phyloP scores from a whole-genome alignment of 495 filamentous ascomycete genomes.

The Xanthoparmelia taractica region DNA sequence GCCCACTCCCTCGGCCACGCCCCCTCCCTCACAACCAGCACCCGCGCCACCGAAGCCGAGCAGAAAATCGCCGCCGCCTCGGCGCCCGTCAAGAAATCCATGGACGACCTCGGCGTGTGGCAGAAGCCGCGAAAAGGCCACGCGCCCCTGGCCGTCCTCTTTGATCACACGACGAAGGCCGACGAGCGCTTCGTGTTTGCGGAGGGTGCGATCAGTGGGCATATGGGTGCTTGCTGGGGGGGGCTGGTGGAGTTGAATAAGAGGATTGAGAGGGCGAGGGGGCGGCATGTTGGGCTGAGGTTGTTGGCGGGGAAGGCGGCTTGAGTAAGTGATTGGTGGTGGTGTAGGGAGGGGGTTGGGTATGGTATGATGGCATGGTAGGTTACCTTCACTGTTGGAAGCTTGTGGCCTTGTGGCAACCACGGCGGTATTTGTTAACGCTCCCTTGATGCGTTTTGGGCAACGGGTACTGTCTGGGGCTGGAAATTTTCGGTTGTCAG shows the following conservation, averaged over 20 bases:
- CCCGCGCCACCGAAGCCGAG: background rate
- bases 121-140: background rate
- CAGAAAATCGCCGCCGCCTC: background rate
- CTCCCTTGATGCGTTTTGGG: background rate
- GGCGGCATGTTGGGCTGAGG: background rate
- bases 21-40: background rate
- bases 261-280: background rate
- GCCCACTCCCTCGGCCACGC: background rate
- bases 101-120: constrained; percentile 1
- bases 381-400: background rate
- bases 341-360: background rate
- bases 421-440: background rate
- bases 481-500: background rate
- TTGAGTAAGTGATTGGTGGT: background rate
- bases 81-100: background rate
- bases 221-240: background rate
- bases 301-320: background rate
- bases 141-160: background rate
- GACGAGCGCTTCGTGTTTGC: background rate
- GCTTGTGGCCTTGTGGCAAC: background rate
- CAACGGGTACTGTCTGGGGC: no score
- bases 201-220: background rate
- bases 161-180: background rate
- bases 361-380: background rate
- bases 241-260: background rate